Base-by-base conservation (phyloP, 2,329 filamentous ascomycete genomes). In the Colletotrichum aenigma region DNA sequence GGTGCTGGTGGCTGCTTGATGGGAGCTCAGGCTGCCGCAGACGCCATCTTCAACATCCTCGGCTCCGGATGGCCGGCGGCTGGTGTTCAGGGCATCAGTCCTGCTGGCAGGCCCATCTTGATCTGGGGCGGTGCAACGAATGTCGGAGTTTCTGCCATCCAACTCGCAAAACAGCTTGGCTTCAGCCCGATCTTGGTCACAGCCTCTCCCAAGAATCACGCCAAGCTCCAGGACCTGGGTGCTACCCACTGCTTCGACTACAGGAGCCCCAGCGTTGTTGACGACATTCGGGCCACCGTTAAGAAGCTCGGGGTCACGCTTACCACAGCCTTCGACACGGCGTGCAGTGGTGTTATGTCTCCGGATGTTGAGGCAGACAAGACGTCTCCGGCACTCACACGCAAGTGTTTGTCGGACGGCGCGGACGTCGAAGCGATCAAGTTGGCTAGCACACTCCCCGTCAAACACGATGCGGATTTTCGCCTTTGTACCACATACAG, bases 181-280 rank as follows among this genome's bases (percentile, higher is more conserved):
- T 74, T 79, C 18, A 75, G 76, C 3, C 78, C 79, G 18, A 83
- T 86, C 28, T 78, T 85, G 32, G 79, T 81, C 1, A 84, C 84
- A 0, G 80, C 81, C 0, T 82, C 81, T 7, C 58, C 78, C 18
- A 79, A 80, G 69, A 84, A 84, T 16, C 82, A 84, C 60, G 79
- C 78, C 6, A 79, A 79, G 16, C 79, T 84, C 28, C 79, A 78
- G 55, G 67, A 52, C 4, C 71, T 85, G 1, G 84, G 85, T 1
- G 85, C 84, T 1, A 80, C 79, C 7, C 74, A 80, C 21, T 82
- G 80, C 36, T 85, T 86, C 66, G 83, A 85, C 64, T 85, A 86
- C 30, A 30, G 26, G 9, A 65, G 32, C 34, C 24, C 71, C 15
- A 21, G 9, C 13, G 43, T 65, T 0, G 12, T 24, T 26, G 43